These are phyloP conservation scores for Dioscorea alata DNA, from an alignment of 106 monocot genomes.

Conservation along the genomic window DNA sequence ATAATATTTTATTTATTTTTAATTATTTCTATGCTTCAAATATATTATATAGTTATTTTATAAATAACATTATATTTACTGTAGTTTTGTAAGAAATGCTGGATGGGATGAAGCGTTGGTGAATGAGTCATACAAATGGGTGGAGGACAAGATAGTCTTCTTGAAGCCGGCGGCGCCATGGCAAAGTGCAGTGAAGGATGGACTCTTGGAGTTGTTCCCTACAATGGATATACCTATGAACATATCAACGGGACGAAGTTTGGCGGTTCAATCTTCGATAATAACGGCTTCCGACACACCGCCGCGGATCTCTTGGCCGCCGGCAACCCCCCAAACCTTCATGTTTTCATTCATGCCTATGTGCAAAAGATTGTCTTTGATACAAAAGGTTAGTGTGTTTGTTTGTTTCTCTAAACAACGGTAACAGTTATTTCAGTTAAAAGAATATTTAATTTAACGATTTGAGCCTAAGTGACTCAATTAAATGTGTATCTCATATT, in stretches of 20 bases:
- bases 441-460: too few species aligned
- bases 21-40: not conserved
- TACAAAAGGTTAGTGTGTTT: not conserved
- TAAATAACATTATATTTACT: not conserved
- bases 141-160: constrained; percentile 45
- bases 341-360: constrained; percentile 50
- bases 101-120: constrained; percentile 55
- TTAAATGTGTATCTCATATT: too few species aligned
- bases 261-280: constrained; percentile 64
- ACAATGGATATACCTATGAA: constrained; percentile 75
- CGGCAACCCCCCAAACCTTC: constrained; percentile 38
- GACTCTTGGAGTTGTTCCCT: constrained; percentile 51
- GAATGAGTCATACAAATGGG: constrained; percentile 52
- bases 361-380: constrained; percentile 57
- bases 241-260: constrained; percentile 74
- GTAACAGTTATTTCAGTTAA: too few species aligned
- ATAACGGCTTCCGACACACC: constrained; percentile 46
- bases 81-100: constrained; percentile 30
- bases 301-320: constrained; percentile 61
- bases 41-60: not conserved
- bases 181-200: constrained; percentile 55
- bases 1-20: too few species aligned
- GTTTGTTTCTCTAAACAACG: too few species aligned
- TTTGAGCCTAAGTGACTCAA: too few species aligned
- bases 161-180: constrained; percentile 63